Percentiles rank a stretch among this genome's conserved stretches.
These are phyloP conservation scores for Francoa sonchifolia DNA, from an alignment of 441 rosid species.

Conservation along the genomic window DNA sequence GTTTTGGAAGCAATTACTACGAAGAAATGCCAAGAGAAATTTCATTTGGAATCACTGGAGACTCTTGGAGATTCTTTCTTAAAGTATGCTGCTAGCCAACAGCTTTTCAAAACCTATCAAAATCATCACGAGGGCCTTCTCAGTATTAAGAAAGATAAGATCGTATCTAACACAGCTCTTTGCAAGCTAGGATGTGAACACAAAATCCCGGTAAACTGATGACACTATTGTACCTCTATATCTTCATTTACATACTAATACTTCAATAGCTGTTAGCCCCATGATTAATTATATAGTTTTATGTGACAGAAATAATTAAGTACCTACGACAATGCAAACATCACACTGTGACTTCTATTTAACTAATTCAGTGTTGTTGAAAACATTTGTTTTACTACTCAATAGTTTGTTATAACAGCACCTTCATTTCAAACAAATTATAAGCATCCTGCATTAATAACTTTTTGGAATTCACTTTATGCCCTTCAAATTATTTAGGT, in stretches of 20 bases:
- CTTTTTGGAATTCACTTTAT: too few relatives aligned
- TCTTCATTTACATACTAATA: neutral
- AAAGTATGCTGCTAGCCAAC: slow-evolving; percentile 69
- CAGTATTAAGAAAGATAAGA: slow-evolving; percentile 45
- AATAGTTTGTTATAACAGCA: too few relatives aligned
- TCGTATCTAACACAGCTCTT: slow-evolving; percentile 58
- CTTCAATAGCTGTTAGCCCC: too few relatives aligned
- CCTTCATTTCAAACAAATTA: too few relatives aligned
- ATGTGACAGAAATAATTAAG: too few relatives aligned
- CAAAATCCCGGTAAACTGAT: slow-evolving; percentile 70
- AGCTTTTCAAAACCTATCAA: slow-evolving; percentile 41
- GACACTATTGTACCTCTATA: slow-evolving; percentile 1
- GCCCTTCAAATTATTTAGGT: too few relatives aligned
- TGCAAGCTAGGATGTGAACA: slow-evolving; percentile 51
- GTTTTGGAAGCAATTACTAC: slow-evolving; percentile 87
- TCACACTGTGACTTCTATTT: too few relatives aligned
- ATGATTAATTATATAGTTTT: too few relatives aligned
- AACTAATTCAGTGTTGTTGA: too few relatives aligned
- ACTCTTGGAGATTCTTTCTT: slow-evolving; percentile 90
- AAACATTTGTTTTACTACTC: too few relatives aligned
- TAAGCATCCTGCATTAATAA: too few relatives aligned
- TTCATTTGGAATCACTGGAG: slow-evolving; percentile 76
- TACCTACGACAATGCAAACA: too few relatives aligned
- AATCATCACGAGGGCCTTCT: slow-evolving; percentile 73
- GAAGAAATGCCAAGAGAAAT: slow-evolving; percentile 64